Evolutionary conservation across 495 filamentous ascomycete species (phyloP).

Genomic region (Letharia columbiana): DNA sequence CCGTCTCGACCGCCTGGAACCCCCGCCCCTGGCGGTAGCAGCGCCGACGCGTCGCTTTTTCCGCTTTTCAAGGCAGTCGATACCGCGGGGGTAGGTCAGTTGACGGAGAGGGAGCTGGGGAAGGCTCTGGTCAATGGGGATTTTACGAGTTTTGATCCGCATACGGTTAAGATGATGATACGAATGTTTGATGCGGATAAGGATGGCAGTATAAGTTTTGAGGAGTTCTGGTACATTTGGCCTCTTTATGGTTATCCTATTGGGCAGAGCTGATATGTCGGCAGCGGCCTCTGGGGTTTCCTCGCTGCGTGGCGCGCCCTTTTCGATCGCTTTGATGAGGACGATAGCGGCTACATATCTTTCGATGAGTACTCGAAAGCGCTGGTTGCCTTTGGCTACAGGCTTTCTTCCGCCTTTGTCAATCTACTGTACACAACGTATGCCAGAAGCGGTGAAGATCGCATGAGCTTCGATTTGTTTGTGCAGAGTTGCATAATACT

Average conservation of each 20-base stretch:
- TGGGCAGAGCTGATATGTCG: background rate
- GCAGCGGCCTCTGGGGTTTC: slow-evolving; percentile 80
- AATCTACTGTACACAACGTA: slow-evolving; percentile 67
- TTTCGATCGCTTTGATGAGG: slow-evolving; percentile 92
- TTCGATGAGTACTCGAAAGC: slow-evolving; percentile 84
- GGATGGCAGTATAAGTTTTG: slow-evolving; percentile 80
- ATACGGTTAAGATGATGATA: slow-evolving; percentile 98
- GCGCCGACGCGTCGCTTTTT: slow-evolving; percentile 64
- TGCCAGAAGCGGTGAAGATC: slow-evolving; percentile 48
- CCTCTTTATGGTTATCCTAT: background rate
- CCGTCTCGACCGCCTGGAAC: slow-evolving; percentile 58
- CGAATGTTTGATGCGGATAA: slow-evolving; percentile 91
- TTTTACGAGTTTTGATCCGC: slow-evolving; percentile 87
- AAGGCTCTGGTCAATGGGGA: slow-evolving; percentile 94
- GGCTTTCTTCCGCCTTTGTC: slow-evolving; percentile 75
- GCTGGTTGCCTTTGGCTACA: slow-evolving; percentile 88
- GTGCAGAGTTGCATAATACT: slow-evolving; percentile 94
- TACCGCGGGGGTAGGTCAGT: slow-evolving; percentile 66
- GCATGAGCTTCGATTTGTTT: slow-evolving; percentile 93
- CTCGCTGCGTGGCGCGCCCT: slow-evolving; percentile 85
- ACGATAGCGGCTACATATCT: slow-evolving; percentile 77
- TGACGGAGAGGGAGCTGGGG: slow-evolving; percentile 81
- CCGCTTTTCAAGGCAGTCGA: slow-evolving; percentile 90
- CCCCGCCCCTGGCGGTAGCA: slow-evolving; percentile 42
- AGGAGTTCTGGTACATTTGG: slow-evolving; percentile 68